A percentile compares a stretch with the other conserved stretches of the same genome.
Evolutionary conservation across 208 protist genomes (phyloP).

Genomic region (Crithidia expoeki): DNA sequence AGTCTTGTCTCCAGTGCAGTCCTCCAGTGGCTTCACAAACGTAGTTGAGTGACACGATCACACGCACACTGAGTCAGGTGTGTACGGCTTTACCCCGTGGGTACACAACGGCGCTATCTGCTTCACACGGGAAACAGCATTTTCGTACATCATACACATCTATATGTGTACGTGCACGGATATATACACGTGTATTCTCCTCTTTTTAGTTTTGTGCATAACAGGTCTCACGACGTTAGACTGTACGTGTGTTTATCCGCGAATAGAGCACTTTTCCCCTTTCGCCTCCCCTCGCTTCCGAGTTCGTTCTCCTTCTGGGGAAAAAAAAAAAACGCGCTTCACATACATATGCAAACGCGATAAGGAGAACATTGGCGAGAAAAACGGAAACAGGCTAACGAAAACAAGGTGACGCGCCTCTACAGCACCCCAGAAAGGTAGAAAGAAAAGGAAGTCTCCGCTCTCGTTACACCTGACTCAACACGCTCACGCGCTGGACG

Average conservation of each 20-base stretch:
- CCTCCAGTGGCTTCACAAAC: too few species aligned
- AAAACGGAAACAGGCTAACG: background rate
- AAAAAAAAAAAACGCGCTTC: constrained; percentile 3
- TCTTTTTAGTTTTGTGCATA: constrained; percentile 18
- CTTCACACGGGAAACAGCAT: too few species aligned
- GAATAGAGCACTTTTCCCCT: background rate
- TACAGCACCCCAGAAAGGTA: constrained; percentile 1
- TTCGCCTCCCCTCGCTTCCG: background rate
- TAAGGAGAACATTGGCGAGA: background rate
- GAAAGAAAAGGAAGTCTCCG: constrained; percentile 3
- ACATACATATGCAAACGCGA: too few species aligned
- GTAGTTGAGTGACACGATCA: too few species aligned
- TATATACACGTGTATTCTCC: background rate
- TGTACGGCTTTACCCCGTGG: too few species aligned
- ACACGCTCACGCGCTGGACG: too few species aligned
- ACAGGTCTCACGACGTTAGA: constrained; percentile 9
- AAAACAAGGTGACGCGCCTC: background rate
- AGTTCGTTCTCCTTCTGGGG: background rate
- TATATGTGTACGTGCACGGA: too few species aligned
- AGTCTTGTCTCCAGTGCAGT: too few species aligned
- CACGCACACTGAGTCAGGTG: too few species aligned
- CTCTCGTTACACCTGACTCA: too few species aligned
- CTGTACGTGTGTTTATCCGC: constrained; percentile 3
- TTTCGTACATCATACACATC: too few species aligned
- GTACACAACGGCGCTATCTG: too few species aligned